Evolutionary conservation across 345 rosid species (phyloP).

Genomic region (Bruguiera gymnorhiza): DNA sequence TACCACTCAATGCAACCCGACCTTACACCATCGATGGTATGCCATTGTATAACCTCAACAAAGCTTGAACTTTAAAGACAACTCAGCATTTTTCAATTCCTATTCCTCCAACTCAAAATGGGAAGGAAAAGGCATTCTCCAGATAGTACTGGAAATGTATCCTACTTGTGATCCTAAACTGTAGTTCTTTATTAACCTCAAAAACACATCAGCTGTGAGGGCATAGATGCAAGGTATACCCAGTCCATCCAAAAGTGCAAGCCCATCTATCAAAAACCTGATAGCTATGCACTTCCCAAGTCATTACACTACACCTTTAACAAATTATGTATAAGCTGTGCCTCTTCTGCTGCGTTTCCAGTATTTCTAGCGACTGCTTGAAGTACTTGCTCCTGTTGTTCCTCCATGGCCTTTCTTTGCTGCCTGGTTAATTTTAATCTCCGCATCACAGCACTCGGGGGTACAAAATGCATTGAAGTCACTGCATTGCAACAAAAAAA

Average conservation of each 20-base stretch:
- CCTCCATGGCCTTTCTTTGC: slow-evolving; percentile 14
- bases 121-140: background rate
- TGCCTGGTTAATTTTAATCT: slow-evolving; percentile 17
- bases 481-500: slow-evolving; percentile 20
- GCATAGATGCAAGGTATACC: background rate
- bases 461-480: slow-evolving; percentile 32
- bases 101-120: background rate
- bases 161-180: slow-evolving; percentile 9
- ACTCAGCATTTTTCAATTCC: background rate
- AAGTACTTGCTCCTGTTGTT: slow-evolving; percentile 1
- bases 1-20: too few species aligned
- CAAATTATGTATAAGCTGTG: background rate
- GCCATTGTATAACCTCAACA: too few species aligned
- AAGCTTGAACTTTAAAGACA: too few species aligned
- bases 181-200: slow-evolving; percentile 5
- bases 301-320: background rate
- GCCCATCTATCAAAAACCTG: slow-evolving; percentile 28
- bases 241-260: slow-evolving; percentile 14
- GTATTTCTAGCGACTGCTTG: slow-evolving; percentile 5
- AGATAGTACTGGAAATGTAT: background rate
- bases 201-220: background rate
- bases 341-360: background rate
- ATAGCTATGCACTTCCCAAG: slow-evolving; percentile 21
- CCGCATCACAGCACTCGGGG: slow-evolving; percentile 28
- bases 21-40: too few species aligned